These are phyloP conservation scores for Debaryomyces sp. DNA, from an alignment of 1,139 yeast species.

Conservation along the genomic window DNA sequence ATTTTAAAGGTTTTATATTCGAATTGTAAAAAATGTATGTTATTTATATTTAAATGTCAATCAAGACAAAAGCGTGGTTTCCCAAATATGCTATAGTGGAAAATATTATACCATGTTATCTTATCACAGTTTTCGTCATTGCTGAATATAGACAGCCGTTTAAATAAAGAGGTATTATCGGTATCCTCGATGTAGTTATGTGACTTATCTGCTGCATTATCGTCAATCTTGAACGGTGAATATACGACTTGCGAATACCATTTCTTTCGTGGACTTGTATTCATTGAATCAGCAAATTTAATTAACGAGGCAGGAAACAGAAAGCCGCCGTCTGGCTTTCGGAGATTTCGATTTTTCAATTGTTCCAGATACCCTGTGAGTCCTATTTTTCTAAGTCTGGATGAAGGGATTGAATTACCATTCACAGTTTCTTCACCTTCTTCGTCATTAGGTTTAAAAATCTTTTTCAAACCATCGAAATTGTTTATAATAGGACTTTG, in stretches of 20 bases:
- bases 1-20: constrained; percentile 3
- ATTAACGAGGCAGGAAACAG: constrained; percentile 27
- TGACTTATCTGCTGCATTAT: constrained; percentile 2
- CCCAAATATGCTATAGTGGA: constrained; percentile 52
- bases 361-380: neutral
- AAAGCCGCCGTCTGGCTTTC: constrained; percentile 13
- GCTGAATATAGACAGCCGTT: constrained; percentile 18
- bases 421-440: constrained; percentile 3
- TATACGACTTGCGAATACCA: constrained; percentile 27
- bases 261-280: constrained; percentile 26
- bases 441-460: neutral
- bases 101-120: constrained; percentile 53
- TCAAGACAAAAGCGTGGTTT: constrained; percentile 43
- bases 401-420: neutral
- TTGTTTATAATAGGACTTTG: neutral
- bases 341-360: neutral
- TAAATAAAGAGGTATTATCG: neutral
- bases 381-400: neutral
- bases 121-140: constrained; percentile 37
- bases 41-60: constrained; percentile 7
- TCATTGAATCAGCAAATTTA: constrained; percentile 15
- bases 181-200: neutral
- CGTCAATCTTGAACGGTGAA: constrained; percentile 6
- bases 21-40: neutral
- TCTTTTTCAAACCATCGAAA: neutral